phyloP scores from a whole-genome alignment of 495 filamentous ascomycete genomes.

The Hypoxylon rickii region DNA sequence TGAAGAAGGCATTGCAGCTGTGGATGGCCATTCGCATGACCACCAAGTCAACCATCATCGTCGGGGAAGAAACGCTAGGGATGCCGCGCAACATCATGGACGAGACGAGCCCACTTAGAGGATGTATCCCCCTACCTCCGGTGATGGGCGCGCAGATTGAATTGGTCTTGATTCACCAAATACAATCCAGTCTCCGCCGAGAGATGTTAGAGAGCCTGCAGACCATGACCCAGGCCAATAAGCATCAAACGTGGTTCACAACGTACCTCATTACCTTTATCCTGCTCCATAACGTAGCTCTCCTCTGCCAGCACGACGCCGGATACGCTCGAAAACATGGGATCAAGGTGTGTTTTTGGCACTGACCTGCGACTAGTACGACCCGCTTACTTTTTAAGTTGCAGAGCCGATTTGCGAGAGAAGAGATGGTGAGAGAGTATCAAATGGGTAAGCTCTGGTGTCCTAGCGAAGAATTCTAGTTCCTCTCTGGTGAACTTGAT shows the following conservation, averaged over 20 bases:
- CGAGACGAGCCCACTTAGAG: constrained; percentile 51
- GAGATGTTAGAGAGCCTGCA: constrained; percentile 60
- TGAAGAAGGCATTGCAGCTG: constrained; percentile 55
- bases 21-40: constrained; percentile 64
- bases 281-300: constrained; percentile 60
- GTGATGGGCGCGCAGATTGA: constrained; percentile 66
- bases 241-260: constrained; percentile 59
- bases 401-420: constrained; percentile 55
- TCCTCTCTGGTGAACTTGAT: constrained; percentile 1
- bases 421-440: constrained; percentile 56
- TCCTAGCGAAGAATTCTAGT: constrained; percentile 3
- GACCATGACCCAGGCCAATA: constrained; percentile 60
- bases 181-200: constrained; percentile 58
- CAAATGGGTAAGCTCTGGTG: constrained; percentile 48
- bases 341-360: constrained; percentile 47
- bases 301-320: constrained; percentile 60
- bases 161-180: constrained; percentile 59
- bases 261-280: constrained; percentile 64
- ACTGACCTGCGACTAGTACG: constrained; percentile 3
- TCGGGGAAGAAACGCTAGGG: constrained; percentile 58
- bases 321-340: constrained; percentile 59
- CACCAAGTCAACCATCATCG: constrained; percentile 59
- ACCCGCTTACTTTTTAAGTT: constrained; percentile 27
- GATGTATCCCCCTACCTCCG: constrained; percentile 60
- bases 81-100: constrained; percentile 56